Conservation (phyloP, 192 early-diverging fungal genomes). For the Coemansia sp. region DNA sequence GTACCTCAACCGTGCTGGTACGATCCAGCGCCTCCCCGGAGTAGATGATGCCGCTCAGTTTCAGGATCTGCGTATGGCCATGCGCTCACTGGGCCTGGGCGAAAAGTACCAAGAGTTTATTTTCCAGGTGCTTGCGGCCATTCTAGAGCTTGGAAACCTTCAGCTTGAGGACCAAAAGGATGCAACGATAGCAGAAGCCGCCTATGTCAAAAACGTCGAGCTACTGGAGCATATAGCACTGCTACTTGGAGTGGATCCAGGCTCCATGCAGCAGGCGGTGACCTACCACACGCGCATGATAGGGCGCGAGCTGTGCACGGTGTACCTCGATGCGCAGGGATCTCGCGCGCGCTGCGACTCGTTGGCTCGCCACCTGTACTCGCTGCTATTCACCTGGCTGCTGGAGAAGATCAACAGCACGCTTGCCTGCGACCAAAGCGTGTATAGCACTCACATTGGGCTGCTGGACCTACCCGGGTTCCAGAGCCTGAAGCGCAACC, state of each 20-base stretch:
- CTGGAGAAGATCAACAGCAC: conserved; percentile 79
- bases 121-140: conserved; percentile 80
- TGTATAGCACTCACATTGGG: conserved; percentile 76
- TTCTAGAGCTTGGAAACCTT: conserved; percentile 86
- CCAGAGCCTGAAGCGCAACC: conserved; percentile 56
- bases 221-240: conserved; percentile 77
- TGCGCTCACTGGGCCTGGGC: conserved; percentile 86
- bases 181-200: conserved; percentile 68
- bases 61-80: conserved; percentile 68
- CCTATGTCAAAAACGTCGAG: conserved; percentile 75
- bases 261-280: conserved; percentile 72
- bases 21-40: conserved; percentile 54
- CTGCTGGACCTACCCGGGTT: conserved; percentile 86
- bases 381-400: conserved; percentile 80
- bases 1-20: conserved; percentile 42
- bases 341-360: conserved; percentile 73
- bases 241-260: conserved; percentile 79
- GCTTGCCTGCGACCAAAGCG: conserved; percentile 61
- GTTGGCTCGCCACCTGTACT: conserved; percentile 71
- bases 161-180: conserved; percentile 72
- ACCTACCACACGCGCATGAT: conserved; percentile 85
- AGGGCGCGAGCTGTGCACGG: conserved; percentile 76
- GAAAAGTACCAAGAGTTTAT: conserved; percentile 80
- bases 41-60: conserved; percentile 64
- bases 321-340: conserved; percentile 72